Base-by-base conservation (phyloP, 768 basidiomycete species). In the Hydnomerulius pinastri region DNA sequence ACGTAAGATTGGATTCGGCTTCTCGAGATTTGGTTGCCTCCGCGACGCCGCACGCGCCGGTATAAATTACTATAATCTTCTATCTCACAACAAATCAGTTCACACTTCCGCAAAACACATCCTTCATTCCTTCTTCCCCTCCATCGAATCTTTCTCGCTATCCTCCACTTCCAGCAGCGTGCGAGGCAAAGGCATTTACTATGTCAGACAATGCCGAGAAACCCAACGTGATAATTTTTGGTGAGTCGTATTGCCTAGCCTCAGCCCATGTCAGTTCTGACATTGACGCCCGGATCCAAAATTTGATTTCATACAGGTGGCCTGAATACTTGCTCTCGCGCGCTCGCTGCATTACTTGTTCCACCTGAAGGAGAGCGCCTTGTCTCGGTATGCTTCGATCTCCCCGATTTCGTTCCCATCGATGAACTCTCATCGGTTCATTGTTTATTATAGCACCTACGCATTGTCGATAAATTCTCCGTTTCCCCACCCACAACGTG, bases 141-240 rank as follows among this genome's bases (percentile, higher is more conserved):
- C 28, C 50, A 48, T 46, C 44, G n/a, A n/a, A n/a, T n/a, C 48
- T 18, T 36, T 27, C 50, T 43, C 41, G 23, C 45, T 33, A 18
- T 29, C 39, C 43, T 35, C 30, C 33, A 46, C 49, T 28, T 11
- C 43, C 43, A 33, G 47, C 45, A 41, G 25, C 24, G 39, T 24
- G 13, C 15, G 25, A 23, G 39, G 13, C 39, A 13, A 41, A 11
- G 15, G 15, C 48, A 23, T 44, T 43, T 47, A 58, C 41, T 48
- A 78, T 77, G 77, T 59, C 76, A 35, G 25, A 17, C 46, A 48
- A 32, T 37, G 38, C 40, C 46, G 65, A 64, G 36, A 81, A 77
- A 55, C 88, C 88, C 12, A 82, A 71, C 68, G 90, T 79, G 33
- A 77, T 92, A 59, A 85, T 92, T 57, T 85, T 90, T 58, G 90